Percentiles rank a stretch among this genome's conserved stretches.
phyloP scores from a whole-genome alignment of 257 asterid genomes.

The Ajuga chamaepitys region DNA sequence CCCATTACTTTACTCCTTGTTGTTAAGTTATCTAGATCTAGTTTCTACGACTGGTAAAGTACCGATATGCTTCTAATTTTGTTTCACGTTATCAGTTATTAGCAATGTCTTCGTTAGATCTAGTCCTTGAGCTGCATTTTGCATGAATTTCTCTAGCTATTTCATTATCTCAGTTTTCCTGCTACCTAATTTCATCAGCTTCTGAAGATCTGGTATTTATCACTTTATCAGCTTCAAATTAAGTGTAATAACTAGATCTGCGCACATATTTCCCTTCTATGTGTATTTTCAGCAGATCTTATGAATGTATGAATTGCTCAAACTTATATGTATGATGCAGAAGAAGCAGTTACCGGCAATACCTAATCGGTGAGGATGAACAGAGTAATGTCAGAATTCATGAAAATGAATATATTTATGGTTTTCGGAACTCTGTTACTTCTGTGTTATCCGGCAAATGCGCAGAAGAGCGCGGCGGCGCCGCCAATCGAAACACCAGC shows the following conservation, averaged over 20 bases:
- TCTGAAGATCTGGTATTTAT: background rate
- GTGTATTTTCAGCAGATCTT: background rate
- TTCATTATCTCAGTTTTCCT: background rate
- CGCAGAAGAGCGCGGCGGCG: constrained; percentile 22
- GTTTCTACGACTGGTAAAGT: background rate
- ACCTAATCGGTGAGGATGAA: background rate
- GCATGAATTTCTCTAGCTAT: background rate
- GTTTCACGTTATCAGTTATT: background rate
- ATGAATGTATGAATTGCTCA: background rate
- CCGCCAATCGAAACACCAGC: constrained; percentile 41
- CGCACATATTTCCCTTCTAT: background rate
- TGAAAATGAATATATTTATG: constrained; percentile 10
- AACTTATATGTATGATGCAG: background rate
- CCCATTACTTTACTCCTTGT: background rate
- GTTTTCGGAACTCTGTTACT: constrained; percentile 20
- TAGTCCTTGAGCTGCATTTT: background rate
- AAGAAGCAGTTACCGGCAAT: background rate
- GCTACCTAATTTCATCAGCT: background rate
- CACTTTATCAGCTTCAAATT: background rate
- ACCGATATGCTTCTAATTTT: background rate
- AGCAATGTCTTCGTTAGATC: constrained; percentile 3
- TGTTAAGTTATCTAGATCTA: constrained; percentile 12
- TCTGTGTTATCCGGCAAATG: constrained; percentile 24
- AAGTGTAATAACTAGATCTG: background rate
- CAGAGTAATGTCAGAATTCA: background rate